Base-by-base conservation (phyloP, 805 yeast genomes). In the Metschnikowia proteae region DNA sequence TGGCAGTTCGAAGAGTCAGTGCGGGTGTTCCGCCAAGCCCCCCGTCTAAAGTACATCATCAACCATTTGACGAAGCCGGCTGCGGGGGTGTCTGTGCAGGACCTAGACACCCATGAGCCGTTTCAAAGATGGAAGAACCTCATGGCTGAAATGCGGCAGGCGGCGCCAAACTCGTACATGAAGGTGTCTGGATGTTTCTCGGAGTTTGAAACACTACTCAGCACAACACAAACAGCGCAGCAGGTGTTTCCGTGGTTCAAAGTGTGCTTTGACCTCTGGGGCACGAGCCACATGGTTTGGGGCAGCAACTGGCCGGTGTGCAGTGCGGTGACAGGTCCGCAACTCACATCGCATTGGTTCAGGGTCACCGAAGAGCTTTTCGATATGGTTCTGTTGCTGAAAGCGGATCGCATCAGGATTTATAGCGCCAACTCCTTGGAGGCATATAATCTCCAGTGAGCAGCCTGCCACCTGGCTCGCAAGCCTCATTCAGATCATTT, bases 281-380 rank as follows among this genome's bases (percentile, higher is more conserved):
- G 52, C 50, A 47, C 32, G 4, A 59, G 63, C 3, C 52, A 61
- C 7, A 53, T 70, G 8, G 60, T 74, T 9, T 74, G 70, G 68
- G 78, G 75, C 3, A 70, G 75, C 50, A 75, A 74, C 51, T 74
- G 77, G 77, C 79, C 79, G 3, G 74, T 74, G 5, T 67, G 42
- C 34, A 10, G 72, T 43, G 62, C 63, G 45, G 26, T 64, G 40
- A 43, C 48, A 3, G 55, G 57, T 10, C 39, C 29, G 3, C 43
- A 42, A 10, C 48, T 61, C 1, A 58, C 58, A 46, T 26, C 39
- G 2, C 60, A 53, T 29, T 68, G 72, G 72, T 47, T 49, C 3
- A 32, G 29, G 2, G 49, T 64, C 9, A 52, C 60, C 2, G 60
- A 60, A 22, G 27, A 11, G 27, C 33, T 66, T 1, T 51, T 59